Evolutionary conservation across 331 rosid genomes (phyloP), one percentile per base, ranked within the genome.

Genomic region (Cydonia oblonga): DNA sequence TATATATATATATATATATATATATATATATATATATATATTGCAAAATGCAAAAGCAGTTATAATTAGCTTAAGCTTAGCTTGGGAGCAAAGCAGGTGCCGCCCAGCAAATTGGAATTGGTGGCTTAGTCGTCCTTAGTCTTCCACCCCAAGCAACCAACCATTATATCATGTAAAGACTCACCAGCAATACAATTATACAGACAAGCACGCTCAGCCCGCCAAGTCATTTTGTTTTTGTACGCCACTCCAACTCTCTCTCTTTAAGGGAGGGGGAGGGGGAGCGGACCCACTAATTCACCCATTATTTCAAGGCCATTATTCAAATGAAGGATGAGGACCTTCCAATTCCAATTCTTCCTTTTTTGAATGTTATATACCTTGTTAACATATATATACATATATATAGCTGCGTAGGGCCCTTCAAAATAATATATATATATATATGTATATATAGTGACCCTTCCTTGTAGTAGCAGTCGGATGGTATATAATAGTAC

Each of bases 11-110:
- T 28, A 28, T 28, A 28, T 28, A 26, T 26, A 26, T 26, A 26
- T 26, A 26, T 26, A 26, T 26, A 30, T 30, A 30, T 30, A 30
- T 30, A 5, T 30, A 29, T 33, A 32, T 33, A 32, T 32, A 32
- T 32, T 40, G 52, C 52, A 58, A 58, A 57, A 58, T 58, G 11
- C 67, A 25, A 11, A 49, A 20, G 49, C 19, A 52, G 4, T 24
- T 46, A 46, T 46, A 46, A 30, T 44, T 70, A 32, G 38, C 38
- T 32, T 32, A 32, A 32, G 38, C 38, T 68, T 80, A 49, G 74
- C 75, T 75, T 75, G 32, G 75, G 58, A 67, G 74, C 67, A 57
- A 81, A 81, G 66, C 33, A 71, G 38, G 68, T 64, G 68, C 84
- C 84, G 73, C 54, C 77, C 73, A 71, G 42, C 71, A 68, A 75